Base-by-base conservation (phyloP, 345 rosid genomes). In the Heritiera fomes region DNA sequence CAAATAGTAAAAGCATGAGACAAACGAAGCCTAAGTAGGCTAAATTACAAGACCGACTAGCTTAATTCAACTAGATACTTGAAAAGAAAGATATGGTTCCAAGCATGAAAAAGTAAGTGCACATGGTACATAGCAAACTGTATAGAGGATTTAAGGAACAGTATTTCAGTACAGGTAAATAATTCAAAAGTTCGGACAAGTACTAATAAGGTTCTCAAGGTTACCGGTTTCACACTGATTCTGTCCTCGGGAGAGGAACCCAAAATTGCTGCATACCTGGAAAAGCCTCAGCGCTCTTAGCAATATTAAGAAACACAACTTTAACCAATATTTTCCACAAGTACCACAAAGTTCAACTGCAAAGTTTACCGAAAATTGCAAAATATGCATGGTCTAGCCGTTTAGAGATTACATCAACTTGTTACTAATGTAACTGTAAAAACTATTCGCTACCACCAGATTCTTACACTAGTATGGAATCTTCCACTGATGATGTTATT, bases 221-320 rank as follows among this genome's bases (percentile, higher is more conserved):
- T 84, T 89, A 94, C 98, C 85, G 93, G 97, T 67, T 82, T 86
- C 80, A 92, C 56, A 80, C 79, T 64, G 80, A 87, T 79, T 87
- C 76, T 89, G 77, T 84, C 86, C 20, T 71, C 76, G 65, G 91
- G 87, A 55, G 91, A 84, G 75, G 95, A 83, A 80, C 98, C 98
- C 87, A 92, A 81, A 49, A 94, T 90, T 83, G 93, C 93, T 80
- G 98, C 92, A 89, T 94, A 91, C 83, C 98, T 94, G 82, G 45
- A 69, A 69, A 68, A 58, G 58, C 15, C 55, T n/a, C 75, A 43
- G 45, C 18, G 30, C 7, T 28, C 17, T 56, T 58, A 40, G 66
- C 20, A 56, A 68, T 1, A 28, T 43, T 40, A 56, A 43, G 43
- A 46, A 67, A 68, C 15, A 55, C 28, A 52, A 64, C n/a, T 64